Evolutionary conservation across 2,329 filamentous ascomycete genomes (phyloP), one percentile per base, ranked within the genome.

Genomic region (Didymella keratinophila): DNA sequence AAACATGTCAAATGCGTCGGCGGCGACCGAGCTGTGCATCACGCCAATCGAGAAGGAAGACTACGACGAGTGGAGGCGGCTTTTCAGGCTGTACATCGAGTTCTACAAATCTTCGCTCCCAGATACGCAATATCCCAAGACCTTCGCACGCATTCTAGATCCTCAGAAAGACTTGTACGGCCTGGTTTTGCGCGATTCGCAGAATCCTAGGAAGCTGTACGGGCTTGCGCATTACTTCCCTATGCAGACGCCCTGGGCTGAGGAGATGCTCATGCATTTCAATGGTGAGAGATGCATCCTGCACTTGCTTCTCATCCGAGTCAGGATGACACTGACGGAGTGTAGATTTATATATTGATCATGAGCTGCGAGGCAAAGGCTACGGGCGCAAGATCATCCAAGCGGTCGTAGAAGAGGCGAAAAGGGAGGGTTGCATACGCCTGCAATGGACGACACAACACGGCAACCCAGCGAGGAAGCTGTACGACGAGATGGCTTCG

Each of bases 51-150:
- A 52, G 8, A 20, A 52, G 18, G 36, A 36, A 18, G 55, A 58
- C 14, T 58, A 52, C 18, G 37, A 21, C 3, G 55, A 61, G 23
- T 61, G 59, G 59, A 43, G 58, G 39, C 48, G 52, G 28, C 43
- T 61, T 9, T 61, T 61, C 43, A 36, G 51, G 34, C 46, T 52
- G 21, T 61, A 61, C 39, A 61, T 61, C 39, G 47, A 49, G 3
- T 61, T 61, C 55, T 61, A 61, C 55, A 58, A 61, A 28, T 45
- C 59, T n/a, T 55, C 47, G 1, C 52, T 61, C 12, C 59, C 59
- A 8, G 55, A 61, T 12, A 11, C 36, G 6, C 59, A 61, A 37
- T 61, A 61, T 27, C 41, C 41, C 28, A 58, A 49, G 5, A 61
- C 59, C 2, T 61, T 61, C 32, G 47, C 46, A 10, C 55, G 59